Conservation (phyloP, 768 basidiomycete genomes). For the Asterophora lycoperdoides region DNA sequence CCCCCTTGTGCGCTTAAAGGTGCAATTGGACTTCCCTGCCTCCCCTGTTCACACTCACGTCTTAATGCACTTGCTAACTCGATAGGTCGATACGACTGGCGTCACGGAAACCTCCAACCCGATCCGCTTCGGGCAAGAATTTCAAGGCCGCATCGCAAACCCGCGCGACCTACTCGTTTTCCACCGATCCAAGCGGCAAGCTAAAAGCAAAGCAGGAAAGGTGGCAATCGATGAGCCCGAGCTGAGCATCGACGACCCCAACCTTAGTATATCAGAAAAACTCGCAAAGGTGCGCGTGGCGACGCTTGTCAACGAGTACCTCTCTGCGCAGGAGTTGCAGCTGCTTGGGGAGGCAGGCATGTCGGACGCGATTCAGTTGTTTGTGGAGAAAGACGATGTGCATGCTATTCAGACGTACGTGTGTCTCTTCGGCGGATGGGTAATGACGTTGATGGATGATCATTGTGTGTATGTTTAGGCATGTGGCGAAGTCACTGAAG, state of each 20-base stretch:
- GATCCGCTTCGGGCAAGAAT: conserved; percentile 94
- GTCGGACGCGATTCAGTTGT: conserved; percentile 91
- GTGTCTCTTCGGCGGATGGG: neutral
- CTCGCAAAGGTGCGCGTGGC: conserved; percentile 79
- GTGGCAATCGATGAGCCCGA: conserved; percentile 75
- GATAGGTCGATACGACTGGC: conserved; percentile 84
- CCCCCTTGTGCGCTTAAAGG: conserved; percentile 84
- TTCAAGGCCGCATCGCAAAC: conserved; percentile 87
- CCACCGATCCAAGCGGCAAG: conserved; percentile 71
- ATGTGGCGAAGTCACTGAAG: conserved; percentile 59
- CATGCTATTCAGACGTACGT: conserved; percentile 87
- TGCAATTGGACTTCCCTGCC: conserved; percentile 18
- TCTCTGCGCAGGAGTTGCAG: conserved; percentile 90
- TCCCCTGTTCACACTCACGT: neutral
- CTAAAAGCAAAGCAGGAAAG: conserved; percentile 42
- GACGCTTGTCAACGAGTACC: conserved; percentile 87
- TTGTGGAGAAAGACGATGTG: conserved; percentile 96
- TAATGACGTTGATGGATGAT: conserved; percentile 4
- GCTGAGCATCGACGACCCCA: conserved; percentile 74
- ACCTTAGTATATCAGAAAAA: conserved; percentile 64
- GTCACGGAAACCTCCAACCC: conserved; percentile 93
- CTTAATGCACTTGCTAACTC: neutral
- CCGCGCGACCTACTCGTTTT: conserved; percentile 92
- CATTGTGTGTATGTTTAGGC: conserved; percentile 45
- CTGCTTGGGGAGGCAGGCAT: conserved; percentile 85